Evolutionary conservation across 2,329 filamentous ascomycete genomes (phyloP).

Genomic region (Phaeosphaeria sp.): DNA sequence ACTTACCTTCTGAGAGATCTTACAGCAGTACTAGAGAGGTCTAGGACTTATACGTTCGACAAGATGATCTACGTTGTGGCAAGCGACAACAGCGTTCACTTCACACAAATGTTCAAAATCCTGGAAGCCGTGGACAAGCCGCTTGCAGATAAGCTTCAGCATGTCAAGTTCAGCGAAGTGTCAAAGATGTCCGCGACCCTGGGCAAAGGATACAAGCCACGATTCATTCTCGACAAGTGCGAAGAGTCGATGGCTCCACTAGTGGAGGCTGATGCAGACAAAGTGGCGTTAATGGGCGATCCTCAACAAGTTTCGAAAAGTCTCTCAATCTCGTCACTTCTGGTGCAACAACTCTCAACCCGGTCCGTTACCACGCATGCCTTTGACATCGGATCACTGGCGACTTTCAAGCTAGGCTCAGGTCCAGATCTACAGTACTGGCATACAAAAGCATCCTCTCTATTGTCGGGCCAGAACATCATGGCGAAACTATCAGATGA

Average conservation of each 20-base stretch:
- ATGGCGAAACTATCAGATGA: slow-evolving; percentile 23
- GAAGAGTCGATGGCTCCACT: slow-evolving; percentile 24
- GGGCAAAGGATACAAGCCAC: slow-evolving; percentile 70
- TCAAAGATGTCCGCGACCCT: slow-evolving; percentile 48
- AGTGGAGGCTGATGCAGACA: slow-evolving; percentile 27
- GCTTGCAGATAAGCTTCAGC: slow-evolving; percentile 71
- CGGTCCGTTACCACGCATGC: slow-evolving; percentile 28
- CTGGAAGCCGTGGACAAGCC: slow-evolving; percentile 75
- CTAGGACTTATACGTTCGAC: slow-evolving; percentile 69
- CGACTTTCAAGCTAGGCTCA: slow-evolving; percentile 37
- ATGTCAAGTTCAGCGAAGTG: slow-evolving; percentile 78
- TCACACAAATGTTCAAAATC: slow-evolving; percentile 79
- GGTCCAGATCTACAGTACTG: slow-evolving; percentile 42
- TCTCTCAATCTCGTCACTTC: slow-evolving; percentile 30
- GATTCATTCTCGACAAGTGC: slow-evolving; percentile 68
- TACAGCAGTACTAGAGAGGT: slow-evolving; percentile 72
- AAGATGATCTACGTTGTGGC: slow-evolving; percentile 83
- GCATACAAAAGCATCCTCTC: slow-evolving; percentile 27
- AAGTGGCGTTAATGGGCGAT: slow-evolving; percentile 22
- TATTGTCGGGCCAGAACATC: slow-evolving; percentile 19
- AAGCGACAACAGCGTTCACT: slow-evolving; percentile 73
- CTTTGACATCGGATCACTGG: slow-evolving; percentile 32
- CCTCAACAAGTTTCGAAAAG: slow-evolving; percentile 15
- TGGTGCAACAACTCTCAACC: slow-evolving; percentile 38
- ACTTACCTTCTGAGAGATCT: slow-evolving; percentile 82